Conservation (phyloP, 352 stramenopile genomes). For the Globisporangium perplexum region DNA sequence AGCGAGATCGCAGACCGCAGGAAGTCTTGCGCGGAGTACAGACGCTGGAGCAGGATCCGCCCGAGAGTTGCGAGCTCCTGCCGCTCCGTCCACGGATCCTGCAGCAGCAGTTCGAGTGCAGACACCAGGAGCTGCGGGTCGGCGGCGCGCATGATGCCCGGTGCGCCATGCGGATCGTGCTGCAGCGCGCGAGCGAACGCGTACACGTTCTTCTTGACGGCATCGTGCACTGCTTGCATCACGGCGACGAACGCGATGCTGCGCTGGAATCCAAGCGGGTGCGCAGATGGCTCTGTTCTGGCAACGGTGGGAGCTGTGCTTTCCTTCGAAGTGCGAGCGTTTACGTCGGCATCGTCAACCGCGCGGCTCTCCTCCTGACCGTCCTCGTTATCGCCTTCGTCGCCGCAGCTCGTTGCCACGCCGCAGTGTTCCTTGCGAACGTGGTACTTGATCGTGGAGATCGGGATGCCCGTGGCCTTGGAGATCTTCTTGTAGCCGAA, state of each 20-base stretch:
- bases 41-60: constrained; percentile 4
- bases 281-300: not conserved
- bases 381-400: not conserved
- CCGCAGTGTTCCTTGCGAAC: constrained; percentile 8
- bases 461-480: constrained; percentile 15
- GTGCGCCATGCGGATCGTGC: constrained; percentile 7
- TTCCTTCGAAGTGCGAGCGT: not conserved
- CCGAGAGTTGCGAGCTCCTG: not conserved
- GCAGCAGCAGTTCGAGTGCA: constrained; percentile 8
- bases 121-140: constrained; percentile 8
- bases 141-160: constrained; percentile 3
- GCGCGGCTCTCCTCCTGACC: not conserved
- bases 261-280: not conserved
- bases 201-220: constrained; percentile 11
- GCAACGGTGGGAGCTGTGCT: not conserved
- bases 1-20: constrained; percentile 8
- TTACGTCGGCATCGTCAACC: not conserved
- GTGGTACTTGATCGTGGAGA: constrained; percentile 18
- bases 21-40: constrained; percentile 8
- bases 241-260: constrained; percentile 1
- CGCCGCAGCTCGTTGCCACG: not conserved
- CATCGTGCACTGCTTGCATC: constrained; percentile 6
- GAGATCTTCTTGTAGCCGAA: constrained; percentile 17
- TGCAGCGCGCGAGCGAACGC: constrained; percentile 11
- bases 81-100: constrained; percentile 5